Base-by-base conservation (phyloP, 139 green algal species). In the Coelastrella sp. region DNA sequence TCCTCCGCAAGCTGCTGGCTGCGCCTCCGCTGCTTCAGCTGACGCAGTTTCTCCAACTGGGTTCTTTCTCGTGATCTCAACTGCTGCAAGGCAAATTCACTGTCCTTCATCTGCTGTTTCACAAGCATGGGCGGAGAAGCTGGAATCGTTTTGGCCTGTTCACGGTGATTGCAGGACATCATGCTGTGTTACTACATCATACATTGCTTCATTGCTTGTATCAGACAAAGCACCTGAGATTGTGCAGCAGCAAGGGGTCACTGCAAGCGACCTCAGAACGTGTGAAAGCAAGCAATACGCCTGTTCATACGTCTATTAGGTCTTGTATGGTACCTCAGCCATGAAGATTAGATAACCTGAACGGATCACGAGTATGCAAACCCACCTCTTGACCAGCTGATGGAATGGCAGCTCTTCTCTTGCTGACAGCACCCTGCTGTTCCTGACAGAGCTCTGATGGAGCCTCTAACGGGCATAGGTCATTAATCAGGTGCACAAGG, bases 381-480 rank as follows among this genome's bases (percentile, higher is more conserved):
- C 62, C 17, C 32, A 30, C 71, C 41, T 27, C 43, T 66, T 67
- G 30, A 11, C 48, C 72, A 45, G 30, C 30, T 66, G 27, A 45
- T 45, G 71, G 32, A 21, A 19, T 64, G 30, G 30, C 5, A 48
- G 43, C 32, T 25, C 30, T 6, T 17, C 23, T 41, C 27, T 30
- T 66, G 27, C 13, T 38, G 17, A 27, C 15, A 9, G 2, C 45
- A 34, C 5, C 9, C 11, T 48, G 48, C 30, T 67, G 45, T 25
- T 45, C 30, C 19, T 35, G 27, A 8, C 15, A 0, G 27, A 40
- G 30, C 30, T 17, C 30, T 62, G 25, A 17, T 34, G 72, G 72
- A 45, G 32, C 27, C 17, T 80, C 72, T 4, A 80, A 23, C 13
- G 72, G 72, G 51, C 72, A 80, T 80, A 80, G 45, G 15, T 43